These are phyloP conservation scores for Pichia pseudocactophila DNA, from an alignment of 805 yeast genomes.

Conservation along the genomic window DNA sequence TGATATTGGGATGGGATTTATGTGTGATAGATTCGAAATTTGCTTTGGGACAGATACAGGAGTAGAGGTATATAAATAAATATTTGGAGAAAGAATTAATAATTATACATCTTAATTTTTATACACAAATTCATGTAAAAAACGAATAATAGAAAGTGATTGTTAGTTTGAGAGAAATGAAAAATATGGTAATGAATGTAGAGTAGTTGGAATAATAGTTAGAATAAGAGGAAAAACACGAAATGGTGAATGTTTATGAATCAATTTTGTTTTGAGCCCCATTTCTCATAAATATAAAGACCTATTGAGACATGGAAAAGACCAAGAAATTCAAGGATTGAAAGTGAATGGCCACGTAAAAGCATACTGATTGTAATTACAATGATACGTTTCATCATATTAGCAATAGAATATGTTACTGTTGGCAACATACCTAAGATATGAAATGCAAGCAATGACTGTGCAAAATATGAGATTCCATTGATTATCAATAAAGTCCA, in stretches of 20 bases:
- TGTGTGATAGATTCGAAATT: background rate
- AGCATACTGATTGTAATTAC: slow-evolving; percentile 72
- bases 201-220: background rate
- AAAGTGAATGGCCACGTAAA: slow-evolving; percentile 43
- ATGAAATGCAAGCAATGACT: slow-evolving; percentile 74
- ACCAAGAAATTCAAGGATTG: slow-evolving; percentile 41
- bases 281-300: slow-evolving; percentile 52
- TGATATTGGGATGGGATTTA: background rate
- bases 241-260: background rate
- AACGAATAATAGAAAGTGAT: background rate
- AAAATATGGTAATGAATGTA: background rate
- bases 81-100: background rate
- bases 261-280: slow-evolving; percentile 31
- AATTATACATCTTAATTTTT: background rate
- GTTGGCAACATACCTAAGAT: slow-evolving; percentile 75
- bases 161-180: background rate
- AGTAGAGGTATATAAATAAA: background rate
- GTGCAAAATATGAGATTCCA: slow-evolving; percentile 71
- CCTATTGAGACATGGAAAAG: slow-evolving; percentile 45
- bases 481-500: slow-evolving; percentile 46
- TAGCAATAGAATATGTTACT: slow-evolving; percentile 77
- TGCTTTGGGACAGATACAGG: background rate
- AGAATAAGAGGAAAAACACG: background rate
- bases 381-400: slow-evolving; percentile 81
- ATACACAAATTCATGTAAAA: background rate